These are phyloP conservation scores for Didymosphaeria variabile DNA, from an alignment of 2,329 filamentous ascomycete genomes.

Conservation along the genomic window DNA sequence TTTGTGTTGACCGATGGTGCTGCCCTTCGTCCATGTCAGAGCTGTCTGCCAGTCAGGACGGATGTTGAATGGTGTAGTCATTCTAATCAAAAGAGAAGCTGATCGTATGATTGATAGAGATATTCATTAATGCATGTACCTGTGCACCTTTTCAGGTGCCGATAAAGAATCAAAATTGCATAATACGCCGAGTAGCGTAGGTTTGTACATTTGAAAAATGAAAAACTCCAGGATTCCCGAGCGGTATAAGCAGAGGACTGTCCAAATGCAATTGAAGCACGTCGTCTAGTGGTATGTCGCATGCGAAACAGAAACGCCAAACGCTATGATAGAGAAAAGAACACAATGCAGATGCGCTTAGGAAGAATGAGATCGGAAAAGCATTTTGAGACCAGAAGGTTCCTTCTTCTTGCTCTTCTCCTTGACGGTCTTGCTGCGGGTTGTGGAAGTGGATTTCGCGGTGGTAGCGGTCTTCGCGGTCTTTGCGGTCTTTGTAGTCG, in stretches of 20 bases:
- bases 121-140: background rate
- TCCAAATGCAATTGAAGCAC: constrained; percentile 7
- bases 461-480: constrained; percentile 29
- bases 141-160: background rate
- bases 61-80: too few relatives aligned
- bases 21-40: too few relatives aligned
- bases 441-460: constrained; percentile 3
- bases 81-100: background rate
- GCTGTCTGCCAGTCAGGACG: too few relatives aligned
- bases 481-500: constrained; percentile 37
- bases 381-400: constrained; percentile 51
- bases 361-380: constrained; percentile 51
- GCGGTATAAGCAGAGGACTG: background rate
- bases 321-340: constrained; percentile 15
- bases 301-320: constrained; percentile 17
- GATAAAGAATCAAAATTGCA: background rate
- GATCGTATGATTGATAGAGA: background rate
- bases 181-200: background rate
- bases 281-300: constrained; percentile 16
- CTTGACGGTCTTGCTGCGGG: constrained; percentile 35
- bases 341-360: constrained; percentile 13
- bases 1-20: background rate
- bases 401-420: constrained; percentile 54
- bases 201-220: background rate
- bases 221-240: constrained; percentile 3